These are phyloP conservation scores for Immersiella caudata DNA, from an alignment of 495 filamentous ascomycete species.

Conservation along the genomic window DNA sequence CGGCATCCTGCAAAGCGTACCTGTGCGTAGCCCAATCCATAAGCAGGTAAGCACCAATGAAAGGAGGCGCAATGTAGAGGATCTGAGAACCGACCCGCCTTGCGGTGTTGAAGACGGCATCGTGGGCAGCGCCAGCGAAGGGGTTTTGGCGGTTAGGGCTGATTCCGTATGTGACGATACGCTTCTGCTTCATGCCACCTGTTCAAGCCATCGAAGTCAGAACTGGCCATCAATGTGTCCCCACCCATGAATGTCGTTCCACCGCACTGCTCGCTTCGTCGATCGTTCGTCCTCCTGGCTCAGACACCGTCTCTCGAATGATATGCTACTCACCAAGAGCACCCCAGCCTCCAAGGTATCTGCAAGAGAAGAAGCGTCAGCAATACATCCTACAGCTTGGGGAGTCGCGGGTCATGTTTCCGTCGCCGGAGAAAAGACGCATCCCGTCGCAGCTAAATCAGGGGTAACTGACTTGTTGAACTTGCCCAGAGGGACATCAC, in stretches of 20 bases:
- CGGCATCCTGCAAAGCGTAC: constrained; percentile 52
- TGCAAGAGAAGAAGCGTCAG: constrained; percentile 50
- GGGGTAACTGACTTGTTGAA: constrained; percentile 68
- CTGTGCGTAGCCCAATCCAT: constrained; percentile 86
- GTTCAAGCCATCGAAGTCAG: constrained; percentile 25
- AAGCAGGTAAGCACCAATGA: constrained; percentile 70
- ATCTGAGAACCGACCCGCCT: constrained; percentile 66
- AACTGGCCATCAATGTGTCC: constrained; percentile 12
- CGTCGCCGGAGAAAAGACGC: constrained; percentile 21
- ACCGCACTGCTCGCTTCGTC: background rate
- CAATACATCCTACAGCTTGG: constrained; percentile 4
- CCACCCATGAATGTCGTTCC: background rate
- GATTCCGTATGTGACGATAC: constrained; percentile 57
- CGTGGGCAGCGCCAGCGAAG: constrained; percentile 58
- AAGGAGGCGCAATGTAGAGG: constrained; percentile 80
- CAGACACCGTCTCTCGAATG: background rate
- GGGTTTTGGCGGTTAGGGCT: constrained; percentile 59
- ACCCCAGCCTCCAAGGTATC: constrained; percentile 86
- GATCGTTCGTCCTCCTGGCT: background rate
- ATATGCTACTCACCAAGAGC: constrained; percentile 67
- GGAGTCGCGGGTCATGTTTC: background rate
- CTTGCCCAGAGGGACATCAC: constrained; percentile 60
- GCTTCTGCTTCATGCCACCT: constrained; percentile 58
- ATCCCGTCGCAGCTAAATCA: constrained; percentile 12
- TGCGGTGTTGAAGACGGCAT: constrained; percentile 65